Conservation (phyloP, 306 rosid genomes). For the Quillaja saponaria region DNA sequence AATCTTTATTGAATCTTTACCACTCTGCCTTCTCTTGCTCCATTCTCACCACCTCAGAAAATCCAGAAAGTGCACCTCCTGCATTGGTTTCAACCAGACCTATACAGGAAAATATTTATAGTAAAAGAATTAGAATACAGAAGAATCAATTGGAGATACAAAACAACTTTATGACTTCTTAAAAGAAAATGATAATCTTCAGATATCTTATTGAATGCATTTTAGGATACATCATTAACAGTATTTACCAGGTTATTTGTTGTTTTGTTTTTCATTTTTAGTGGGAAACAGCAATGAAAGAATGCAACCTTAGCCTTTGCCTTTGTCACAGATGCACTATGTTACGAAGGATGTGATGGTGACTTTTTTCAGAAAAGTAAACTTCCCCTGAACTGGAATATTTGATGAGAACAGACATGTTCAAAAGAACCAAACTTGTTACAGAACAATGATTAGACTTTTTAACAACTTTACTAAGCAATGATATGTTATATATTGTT, state of each 20-base stretch:
- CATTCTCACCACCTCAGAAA: conserved; percentile 84
- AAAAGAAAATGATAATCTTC: background rate
- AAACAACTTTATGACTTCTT: conserved; percentile 16
- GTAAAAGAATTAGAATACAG: conserved; percentile 6
- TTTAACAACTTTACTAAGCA: background rate
- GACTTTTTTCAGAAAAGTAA: conserved; percentile 3
- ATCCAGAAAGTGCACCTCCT: conserved; percentile 89
- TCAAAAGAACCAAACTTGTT: background rate
- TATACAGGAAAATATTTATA: conserved; percentile 25
- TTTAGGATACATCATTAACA: background rate
- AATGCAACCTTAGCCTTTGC: too few relatives aligned
- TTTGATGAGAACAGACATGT: background rate
- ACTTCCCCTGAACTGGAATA: background rate
- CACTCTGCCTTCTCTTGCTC: conserved; percentile 96
- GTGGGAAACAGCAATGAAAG: conserved; percentile 7
- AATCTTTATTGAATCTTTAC: conserved; percentile 50
- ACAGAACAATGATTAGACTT: background rate
- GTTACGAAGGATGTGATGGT: background rate
- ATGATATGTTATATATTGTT: too few relatives aligned
- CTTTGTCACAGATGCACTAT: too few relatives aligned
- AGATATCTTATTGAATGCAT: background rate
- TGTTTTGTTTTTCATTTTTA: conserved; percentile 11
- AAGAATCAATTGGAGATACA: conserved; percentile 13
- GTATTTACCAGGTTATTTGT: conserved; percentile 3
- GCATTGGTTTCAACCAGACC: conserved; percentile 93